Percentiles rank a stretch among this genome's conserved stretches.
phyloP scores from a whole-genome alignment of 169 alveolate species.

The Miamiensis avidus region DNA sequence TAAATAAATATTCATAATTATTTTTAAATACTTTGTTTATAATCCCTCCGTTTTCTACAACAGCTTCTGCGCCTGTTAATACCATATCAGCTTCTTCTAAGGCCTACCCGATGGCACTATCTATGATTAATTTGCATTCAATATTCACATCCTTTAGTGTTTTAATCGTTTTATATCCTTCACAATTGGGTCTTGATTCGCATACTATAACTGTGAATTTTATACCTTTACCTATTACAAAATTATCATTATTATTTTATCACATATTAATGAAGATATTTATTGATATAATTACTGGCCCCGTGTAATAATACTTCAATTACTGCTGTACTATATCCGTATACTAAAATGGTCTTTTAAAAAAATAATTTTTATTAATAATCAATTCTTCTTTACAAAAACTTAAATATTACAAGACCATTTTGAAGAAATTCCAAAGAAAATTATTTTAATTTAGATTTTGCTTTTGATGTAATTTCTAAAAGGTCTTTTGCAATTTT shows the following conservation, averaged over 20 bases:
- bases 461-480: conserved; percentile 22
- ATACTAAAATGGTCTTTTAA: conserved; percentile 58
- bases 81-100: conserved; percentile 75
- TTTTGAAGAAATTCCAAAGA: conserved; percentile 33
- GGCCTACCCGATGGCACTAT: conserved; percentile 71
- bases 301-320: conserved; percentile 58
- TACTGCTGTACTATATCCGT: conserved; percentile 71
- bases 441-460: conserved; percentile 25
- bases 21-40: conserved; percentile 65
- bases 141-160: conserved; percentile 52
- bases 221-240: conserved; percentile 69
- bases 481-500: conserved; percentile 32
- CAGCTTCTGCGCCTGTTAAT: conserved; percentile 83
- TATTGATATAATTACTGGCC: too few species aligned
- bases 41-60: conserved; percentile 89
- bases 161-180: conserved; percentile 56
- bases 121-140: conserved; percentile 63
- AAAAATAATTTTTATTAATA: not conserved
- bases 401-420: conserved; percentile 6
- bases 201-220: conserved; percentile 61
- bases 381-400: not conserved
- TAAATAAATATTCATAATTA: too few species aligned
- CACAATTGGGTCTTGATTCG: conserved; percentile 65
- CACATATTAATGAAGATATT: too few species aligned
- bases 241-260: too few species aligned